phyloP scores from a whole-genome alignment of 495 filamentous ascomycete species.

The Poronia punctata region DNA sequence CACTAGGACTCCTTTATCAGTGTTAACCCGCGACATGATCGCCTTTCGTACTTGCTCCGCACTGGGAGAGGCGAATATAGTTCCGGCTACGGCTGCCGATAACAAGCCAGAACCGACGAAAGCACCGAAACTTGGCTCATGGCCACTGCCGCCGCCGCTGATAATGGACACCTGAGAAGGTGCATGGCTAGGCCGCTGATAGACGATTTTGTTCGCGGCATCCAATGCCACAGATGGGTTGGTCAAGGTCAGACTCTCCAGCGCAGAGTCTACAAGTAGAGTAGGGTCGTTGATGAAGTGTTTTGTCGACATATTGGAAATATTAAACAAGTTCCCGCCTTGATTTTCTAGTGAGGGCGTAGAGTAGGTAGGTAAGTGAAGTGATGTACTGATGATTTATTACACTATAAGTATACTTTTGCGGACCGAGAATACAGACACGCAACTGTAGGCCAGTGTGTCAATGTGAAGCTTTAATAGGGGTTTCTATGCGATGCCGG shows the following conservation, averaged over 20 bases:
- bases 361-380: no score
- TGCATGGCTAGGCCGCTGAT: constrained; percentile 53
- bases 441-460: no score
- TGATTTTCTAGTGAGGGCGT: no score
- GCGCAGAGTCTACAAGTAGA: constrained; percentile 69
- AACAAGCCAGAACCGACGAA: constrained; percentile 67
- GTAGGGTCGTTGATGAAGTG: constrained; percentile 90
- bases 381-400: no score
- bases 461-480: no score
- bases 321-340: neutral
- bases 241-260: constrained; percentile 69
- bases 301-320: constrained; percentile 53
- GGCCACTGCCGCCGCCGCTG: constrained; percentile 85
- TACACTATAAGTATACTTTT: no score
- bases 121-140: constrained; percentile 83
- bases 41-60: constrained; percentile 81
- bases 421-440: no score
- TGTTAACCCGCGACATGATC: constrained; percentile 63
- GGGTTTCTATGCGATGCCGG: no score
- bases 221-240: constrained; percentile 85
- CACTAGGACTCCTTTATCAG: constrained; percentile 64
- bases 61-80: constrained; percentile 84
- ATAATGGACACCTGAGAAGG: constrained; percentile 66
- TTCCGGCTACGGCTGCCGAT: constrained; percentile 78
- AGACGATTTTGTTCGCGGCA: constrained; percentile 74